Conservation (phyloP, 768 basidiomycete species). For the Candolleomyces aberdarensis region DNA sequence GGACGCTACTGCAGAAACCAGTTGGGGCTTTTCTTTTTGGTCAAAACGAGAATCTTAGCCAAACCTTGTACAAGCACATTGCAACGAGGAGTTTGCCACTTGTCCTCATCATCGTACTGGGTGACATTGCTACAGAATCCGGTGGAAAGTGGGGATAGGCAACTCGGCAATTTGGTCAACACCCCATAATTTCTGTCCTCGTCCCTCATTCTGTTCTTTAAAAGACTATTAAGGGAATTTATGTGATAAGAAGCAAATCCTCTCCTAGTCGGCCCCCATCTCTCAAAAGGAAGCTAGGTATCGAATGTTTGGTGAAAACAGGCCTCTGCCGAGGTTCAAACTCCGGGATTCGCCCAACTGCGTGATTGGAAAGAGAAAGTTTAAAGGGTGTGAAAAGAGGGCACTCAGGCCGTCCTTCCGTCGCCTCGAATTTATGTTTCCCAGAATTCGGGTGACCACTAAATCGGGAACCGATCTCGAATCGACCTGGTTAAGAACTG, state of each 20-base stretch:
- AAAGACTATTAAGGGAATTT: not conserved
- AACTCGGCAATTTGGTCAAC: not conserved
- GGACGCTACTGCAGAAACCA: too few species aligned
- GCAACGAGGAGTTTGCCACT: not conserved
- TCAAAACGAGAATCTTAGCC: not conserved
- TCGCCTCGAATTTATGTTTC: not conserved
- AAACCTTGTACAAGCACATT: not conserved
- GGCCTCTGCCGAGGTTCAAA: not conserved
- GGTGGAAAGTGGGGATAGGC: not conserved
- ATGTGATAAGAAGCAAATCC: slow-evolving; percentile 2
- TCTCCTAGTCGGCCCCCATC: not conserved
- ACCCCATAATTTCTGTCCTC: not conserved
- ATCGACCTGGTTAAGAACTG: not conserved
- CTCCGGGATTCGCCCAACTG: not conserved
- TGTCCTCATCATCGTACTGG: not conserved
- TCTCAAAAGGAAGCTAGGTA: not conserved
- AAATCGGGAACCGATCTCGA: slow-evolving; percentile 1
- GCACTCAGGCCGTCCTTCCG: too few species aligned
- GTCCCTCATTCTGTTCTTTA: not conserved
- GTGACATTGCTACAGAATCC: not conserved
- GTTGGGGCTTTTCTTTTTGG: too few species aligned
- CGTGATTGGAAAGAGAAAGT: not conserved
- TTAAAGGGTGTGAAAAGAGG: not conserved
- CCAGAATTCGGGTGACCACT: slow-evolving; percentile 1
- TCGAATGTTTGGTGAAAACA: not conserved